Percentiles rank a stretch among this genome's conserved stretches.
Conservation (phyloP, 768 basidiomycete genomes). For the Macrolepiota dolichaula region DNA sequence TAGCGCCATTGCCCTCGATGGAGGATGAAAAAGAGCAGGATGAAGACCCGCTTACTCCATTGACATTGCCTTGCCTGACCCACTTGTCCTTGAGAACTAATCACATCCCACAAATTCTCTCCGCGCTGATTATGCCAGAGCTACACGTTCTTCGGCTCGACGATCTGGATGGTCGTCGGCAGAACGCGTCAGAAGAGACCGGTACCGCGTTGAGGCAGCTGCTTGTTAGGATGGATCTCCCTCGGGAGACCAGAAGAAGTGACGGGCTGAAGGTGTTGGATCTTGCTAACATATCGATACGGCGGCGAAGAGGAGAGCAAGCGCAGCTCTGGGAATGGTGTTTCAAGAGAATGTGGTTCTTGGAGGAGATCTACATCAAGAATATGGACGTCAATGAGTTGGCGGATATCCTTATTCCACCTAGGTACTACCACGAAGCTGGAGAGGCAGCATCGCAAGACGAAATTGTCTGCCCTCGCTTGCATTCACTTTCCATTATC, state of each 20-base stretch:
- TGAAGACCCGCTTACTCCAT: background rate
- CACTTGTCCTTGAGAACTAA: slow-evolving; percentile 31
- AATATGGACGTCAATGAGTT: background rate
- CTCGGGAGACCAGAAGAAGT: background rate
- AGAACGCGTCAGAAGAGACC: slow-evolving; percentile 24
- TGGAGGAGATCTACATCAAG: slow-evolving; percentile 11
- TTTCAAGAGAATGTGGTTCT: slow-evolving; percentile 23
- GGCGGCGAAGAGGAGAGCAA: background rate
- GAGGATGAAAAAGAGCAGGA: background rate
- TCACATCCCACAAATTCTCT: slow-evolving; percentile 28
- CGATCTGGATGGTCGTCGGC: slow-evolving; percentile 32
- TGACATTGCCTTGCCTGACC: slow-evolving; percentile 16
- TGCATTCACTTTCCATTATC: background rate
- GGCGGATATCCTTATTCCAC: background rate
- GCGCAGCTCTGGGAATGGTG: slow-evolving; percentile 28
- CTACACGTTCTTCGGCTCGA: slow-evolving; percentile 27
- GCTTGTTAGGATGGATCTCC: slow-evolving; percentile 29
- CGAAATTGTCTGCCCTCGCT: background rate
- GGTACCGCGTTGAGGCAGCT: slow-evolving; percentile 24
- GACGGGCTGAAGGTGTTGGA: background rate
- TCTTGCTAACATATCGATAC: background rate
- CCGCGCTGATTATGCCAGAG: slow-evolving; percentile 26
- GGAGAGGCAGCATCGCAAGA: background rate
- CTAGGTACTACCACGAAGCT: background rate
- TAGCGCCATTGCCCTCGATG: background rate